Evolutionary conservation across 306 rosid genomes (phyloP), one percentile per base, ranked within the genome.

Genomic region (Acacia crassicarpa): DNA sequence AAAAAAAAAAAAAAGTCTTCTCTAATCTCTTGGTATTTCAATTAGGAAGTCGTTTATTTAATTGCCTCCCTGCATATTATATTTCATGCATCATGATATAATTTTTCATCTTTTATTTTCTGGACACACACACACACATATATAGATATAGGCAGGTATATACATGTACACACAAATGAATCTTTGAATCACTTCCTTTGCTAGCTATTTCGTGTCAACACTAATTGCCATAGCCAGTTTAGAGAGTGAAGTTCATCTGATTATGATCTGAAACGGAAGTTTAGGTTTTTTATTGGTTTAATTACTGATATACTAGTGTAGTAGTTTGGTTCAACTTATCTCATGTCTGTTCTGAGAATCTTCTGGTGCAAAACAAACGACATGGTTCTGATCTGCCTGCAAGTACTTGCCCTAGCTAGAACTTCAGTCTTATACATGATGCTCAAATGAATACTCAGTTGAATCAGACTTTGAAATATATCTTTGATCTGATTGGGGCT

Each of bases 81-180:
- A 22, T 77, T 38, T 46, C 78, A 83, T 77, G 53, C 59, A 48
- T 58, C 49, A 46, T 9, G 56, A 49, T 49, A 49, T 49, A 16
- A 51, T 61, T 8, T 33, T 41, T 76, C 67, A n/a, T 53, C 61
- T 80, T 9, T 32, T 0, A 7, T 40, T 44, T 72, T 10, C 25
- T 75, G 72, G 49, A 61, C 6, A 25, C n/a, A 15, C 35, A 23
- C 8, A 59, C 6, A 53, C 4, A 25, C 0, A 25, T 0, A 62
- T 25, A 62, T 16, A n/a, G n/a, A 74, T 23, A 61, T 4, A 61
- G 16, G 11, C 15, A 59, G 32, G 14, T 22, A n/a, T 3, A 0
- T 17, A 1, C 22, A 17, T 1, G 4, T 53, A 56, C 32, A 58
- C 20, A 25, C 58, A 63, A 3, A 53, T 51, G 27, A n/a, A 51